These are phyloP conservation scores for Piromyces finnis DNA, from an alignment of 192 early-diverging fungal species.

Conservation along the genomic window DNA sequence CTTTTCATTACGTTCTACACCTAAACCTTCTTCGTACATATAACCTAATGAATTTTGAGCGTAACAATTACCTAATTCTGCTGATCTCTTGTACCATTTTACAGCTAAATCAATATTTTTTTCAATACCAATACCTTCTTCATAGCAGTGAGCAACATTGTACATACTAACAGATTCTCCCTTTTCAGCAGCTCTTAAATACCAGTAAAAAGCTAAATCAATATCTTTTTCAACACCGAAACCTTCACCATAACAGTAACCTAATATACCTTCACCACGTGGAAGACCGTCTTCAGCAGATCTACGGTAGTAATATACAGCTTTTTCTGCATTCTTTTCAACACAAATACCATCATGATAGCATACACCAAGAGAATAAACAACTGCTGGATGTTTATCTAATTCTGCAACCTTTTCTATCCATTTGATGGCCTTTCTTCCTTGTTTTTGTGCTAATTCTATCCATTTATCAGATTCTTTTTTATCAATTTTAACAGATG, in stretches of 20 bases:
- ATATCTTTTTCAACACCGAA: conserved; percentile 45
- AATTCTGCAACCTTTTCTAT: background rate
- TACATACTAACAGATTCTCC: conserved; percentile 34
- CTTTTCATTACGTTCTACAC: conserved; percentile 27
- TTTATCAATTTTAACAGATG: conserved; percentile 55
- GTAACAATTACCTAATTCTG: conserved; percentile 41
- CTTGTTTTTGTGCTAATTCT: conserved; percentile 32
- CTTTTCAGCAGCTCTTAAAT: conserved; percentile 20
- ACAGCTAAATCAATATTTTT: conserved; percentile 9
- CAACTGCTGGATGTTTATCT: background rate
- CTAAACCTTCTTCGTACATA: conserved; percentile 64
- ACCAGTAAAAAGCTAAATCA: conserved; percentile 32
- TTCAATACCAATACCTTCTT: conserved; percentile 24
- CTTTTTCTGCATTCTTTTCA: conserved; percentile 35
- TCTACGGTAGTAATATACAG: conserved; percentile 53
- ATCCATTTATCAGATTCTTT: conserved; percentile 66
- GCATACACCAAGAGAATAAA: conserved; percentile 51
- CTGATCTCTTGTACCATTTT: conserved; percentile 35
- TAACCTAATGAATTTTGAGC: conserved; percentile 69
- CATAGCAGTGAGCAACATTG: conserved; percentile 36
- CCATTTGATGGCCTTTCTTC: background rate
- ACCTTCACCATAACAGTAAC: conserved; percentile 75
- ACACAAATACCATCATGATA: conserved; percentile 64
- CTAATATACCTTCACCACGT: conserved; percentile 46
- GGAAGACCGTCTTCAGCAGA: conserved; percentile 41